Evolutionary conservation across 2,329 filamentous ascomycete species (phyloP), one percentile per base, ranked within the genome.

Genomic region (Decorospora gaudefroyi): DNA sequence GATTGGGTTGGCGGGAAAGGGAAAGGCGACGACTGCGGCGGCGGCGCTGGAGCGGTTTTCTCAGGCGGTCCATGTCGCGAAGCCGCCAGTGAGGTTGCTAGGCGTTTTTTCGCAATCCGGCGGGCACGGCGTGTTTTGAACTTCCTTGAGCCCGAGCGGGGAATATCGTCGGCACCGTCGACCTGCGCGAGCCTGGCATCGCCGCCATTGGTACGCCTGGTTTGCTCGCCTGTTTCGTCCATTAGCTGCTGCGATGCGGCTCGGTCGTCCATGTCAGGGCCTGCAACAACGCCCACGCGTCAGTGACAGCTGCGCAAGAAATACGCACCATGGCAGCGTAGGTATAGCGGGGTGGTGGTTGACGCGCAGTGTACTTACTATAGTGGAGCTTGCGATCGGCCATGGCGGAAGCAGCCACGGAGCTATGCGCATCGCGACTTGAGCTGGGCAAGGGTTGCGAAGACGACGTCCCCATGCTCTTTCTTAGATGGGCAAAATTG

Each of bases 241-340:
- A 57, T 47, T 22, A 61, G 55, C 21, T 61, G 58, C 38, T 55
- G 52, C 17, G 52, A 53, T 6, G 58, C 58, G 8, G 51, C 49
- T 17, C 50, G 25, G 39, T 60, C 53, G 35, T 61, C 58, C 48
- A 53, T 53, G 2, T 42, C 40, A 1, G 57, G 53, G 25, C 38
- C 58, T 60, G 25, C n/a, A 9, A 4, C 19, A 9, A 4, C 19
- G 22, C 19, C 38, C 40, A 49, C 29, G 27, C 18, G 47, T 59
- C 26, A 60, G 55, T 40, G 9, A 26, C 12, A 30, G 18, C n/a
- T 36, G 31, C 25, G 18, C 9, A 10, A 13, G 41, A 15, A 29
- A 25, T 19, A 11, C 1, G 22, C 12, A 7, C 15, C n/a, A 34
- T 21, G 18, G 35, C 33, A 22, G 29, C 26, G 27, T 36, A 27